These are phyloP conservation scores for Auricularia auricula-judae DNA, from an alignment of 768 basidiomycete genomes.

Conservation along the genomic window DNA sequence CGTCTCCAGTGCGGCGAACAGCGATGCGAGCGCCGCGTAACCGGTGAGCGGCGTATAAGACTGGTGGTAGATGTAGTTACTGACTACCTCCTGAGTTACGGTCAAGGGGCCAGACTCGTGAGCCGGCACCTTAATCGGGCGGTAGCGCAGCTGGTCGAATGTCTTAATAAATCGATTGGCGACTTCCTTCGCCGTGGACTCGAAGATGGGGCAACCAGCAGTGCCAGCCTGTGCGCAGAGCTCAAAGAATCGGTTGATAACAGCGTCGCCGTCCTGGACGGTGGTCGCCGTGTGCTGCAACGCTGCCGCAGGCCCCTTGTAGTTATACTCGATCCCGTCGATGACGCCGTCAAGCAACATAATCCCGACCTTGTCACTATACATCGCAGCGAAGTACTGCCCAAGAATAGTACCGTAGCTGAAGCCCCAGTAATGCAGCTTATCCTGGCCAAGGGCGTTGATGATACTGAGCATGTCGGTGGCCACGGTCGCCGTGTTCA, in stretches of 20 bases:
- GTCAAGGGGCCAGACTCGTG: not conserved
- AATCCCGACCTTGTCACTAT: conserved; percentile 3
- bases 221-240: conserved; percentile 1
- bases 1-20: not conserved
- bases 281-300: not conserved
- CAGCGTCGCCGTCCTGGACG: conserved; percentile 1
- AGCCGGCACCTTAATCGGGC: not conserved
- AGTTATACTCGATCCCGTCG: conserved; percentile 1
- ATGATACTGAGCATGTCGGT: conserved; percentile 13
- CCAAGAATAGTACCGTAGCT: conserved; percentile 4
- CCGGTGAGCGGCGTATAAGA: not conserved
- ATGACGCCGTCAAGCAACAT: conserved; percentile 5
- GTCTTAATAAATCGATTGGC: not conserved
- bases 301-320: not conserved
- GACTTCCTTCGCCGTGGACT: not conserved
- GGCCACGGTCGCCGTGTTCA: conserved; percentile 7
- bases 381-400: not conserved
- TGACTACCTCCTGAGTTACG: not conserved
- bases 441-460: conserved; percentile 9
- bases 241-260: not conserved
- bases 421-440: conserved; percentile 10
- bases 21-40: not conserved
- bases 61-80: not conserved
- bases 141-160: not conserved
- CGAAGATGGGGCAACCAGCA: conserved; percentile 1